A percentile compares a stretch with the other conserved stretches of the same genome.
Conservation (phyloP, 768 basidiomycete genomes). For the Agaricus bisporus region DNA sequence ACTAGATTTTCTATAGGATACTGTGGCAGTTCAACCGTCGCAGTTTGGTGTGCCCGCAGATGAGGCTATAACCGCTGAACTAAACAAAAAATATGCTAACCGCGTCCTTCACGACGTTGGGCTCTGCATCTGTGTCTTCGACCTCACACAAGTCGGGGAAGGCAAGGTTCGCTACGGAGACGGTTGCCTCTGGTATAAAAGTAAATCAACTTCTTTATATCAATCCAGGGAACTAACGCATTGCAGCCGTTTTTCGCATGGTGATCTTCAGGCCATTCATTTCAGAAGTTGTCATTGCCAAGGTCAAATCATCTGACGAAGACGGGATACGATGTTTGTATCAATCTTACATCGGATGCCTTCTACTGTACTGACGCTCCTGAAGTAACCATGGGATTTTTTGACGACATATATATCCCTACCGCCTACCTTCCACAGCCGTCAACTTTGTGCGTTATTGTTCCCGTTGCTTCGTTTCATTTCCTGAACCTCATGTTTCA, state of each 20-base stretch:
- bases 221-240: slow-evolving; percentile 1
- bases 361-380: background rate
- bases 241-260: slow-evolving; percentile 77
- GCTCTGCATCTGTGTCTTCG: slow-evolving; percentile 86
- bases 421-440: slow-evolving; percentile 75
- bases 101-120: slow-evolving; percentile 87
- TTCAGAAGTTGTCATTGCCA: slow-evolving; percentile 86
- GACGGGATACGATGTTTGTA: slow-evolving; percentile 77
- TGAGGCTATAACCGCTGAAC: slow-evolving; percentile 74
- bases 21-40: slow-evolving; percentile 81
- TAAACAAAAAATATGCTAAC: slow-evolving; percentile 97
- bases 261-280: slow-evolving; percentile 89
- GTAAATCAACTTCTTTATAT: slow-evolving; percentile 31
- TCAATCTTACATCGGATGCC: background rate
- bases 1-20: slow-evolving; percentile 59
- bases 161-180: slow-evolving; percentile 94
- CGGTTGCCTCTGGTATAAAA: slow-evolving; percentile 91
- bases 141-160: slow-evolving; percentile 80
- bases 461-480: background rate
- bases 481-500: background rate
- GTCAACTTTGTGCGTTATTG: slow-evolving; percentile 62
- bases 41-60: slow-evolving; percentile 76
- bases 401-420: slow-evolving; percentile 90
- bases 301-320: slow-evolving; percentile 81
- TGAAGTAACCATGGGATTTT: slow-evolving; percentile 84